Conservation (phyloP, 139 green algal genomes). For the Picochlorum sp. region DNA sequence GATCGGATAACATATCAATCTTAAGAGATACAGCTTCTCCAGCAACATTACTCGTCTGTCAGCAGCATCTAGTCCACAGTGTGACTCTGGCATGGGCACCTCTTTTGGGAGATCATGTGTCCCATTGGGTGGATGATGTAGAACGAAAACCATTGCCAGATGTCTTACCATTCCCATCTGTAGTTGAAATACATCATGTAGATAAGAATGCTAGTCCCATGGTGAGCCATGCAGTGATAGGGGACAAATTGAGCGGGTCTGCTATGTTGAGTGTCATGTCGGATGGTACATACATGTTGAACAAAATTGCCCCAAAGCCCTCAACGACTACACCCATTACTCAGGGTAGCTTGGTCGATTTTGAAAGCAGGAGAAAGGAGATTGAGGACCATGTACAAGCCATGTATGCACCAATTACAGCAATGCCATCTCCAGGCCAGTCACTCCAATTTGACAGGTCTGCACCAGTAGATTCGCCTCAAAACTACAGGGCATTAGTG, state of each 20-base stretch:
- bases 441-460: background rate
- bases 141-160: slow-evolving; percentile 4
- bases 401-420: background rate
- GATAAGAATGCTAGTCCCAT: background rate
- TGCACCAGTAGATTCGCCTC: background rate
- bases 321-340: no score
- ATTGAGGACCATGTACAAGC: background rate
- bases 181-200: slow-evolving; percentile 4
- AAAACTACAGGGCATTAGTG: slow-evolving; percentile 14
- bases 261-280: slow-evolving; percentile 15
- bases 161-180: slow-evolving; percentile 6
- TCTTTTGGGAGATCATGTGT: background rate
- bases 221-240: slow-evolving; percentile 10
- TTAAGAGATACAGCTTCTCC: no score
- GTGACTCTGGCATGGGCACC: background rate
- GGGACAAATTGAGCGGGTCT: slow-evolving; percentile 24
- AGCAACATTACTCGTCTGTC: background rate
- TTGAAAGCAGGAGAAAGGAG: background rate
- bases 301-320: background rate
- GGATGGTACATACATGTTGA: slow-evolving; percentile 5
- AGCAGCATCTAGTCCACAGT: background rate
- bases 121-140: background rate
- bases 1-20: no score
- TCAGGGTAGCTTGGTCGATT: no score
- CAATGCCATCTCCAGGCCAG: background rate